Percentiles rank a stretch among this genome's conserved stretches.
These are phyloP conservation scores for Microascus cirrosus DNA, from an alignment of 2,329 filamentous ascomycete genomes.

Conservation along the genomic window DNA sequence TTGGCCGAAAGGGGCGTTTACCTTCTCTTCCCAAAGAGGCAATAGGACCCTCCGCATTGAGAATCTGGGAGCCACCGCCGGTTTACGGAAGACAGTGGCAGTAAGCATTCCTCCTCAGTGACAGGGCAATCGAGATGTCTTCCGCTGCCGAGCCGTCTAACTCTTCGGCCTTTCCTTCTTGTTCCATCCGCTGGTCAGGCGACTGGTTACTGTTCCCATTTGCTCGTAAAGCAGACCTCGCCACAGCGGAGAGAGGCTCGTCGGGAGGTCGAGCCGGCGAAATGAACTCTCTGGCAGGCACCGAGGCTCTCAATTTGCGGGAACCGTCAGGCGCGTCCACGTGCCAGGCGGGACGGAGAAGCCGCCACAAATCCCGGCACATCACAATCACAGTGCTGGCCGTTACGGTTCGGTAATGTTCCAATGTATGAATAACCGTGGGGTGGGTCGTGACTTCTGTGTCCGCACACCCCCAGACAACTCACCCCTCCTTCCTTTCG, in stretches of 20 bases:
- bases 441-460: neutral
- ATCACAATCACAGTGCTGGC: conserved; percentile 2
- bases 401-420: conserved; percentile 1
- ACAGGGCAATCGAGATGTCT: neutral
- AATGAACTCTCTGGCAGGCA: neutral
- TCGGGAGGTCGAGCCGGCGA: neutral
- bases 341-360: conserved; percentile 4
- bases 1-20: neutral
- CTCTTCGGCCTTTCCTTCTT: neutral
- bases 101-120: neutral
- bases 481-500: neutral
- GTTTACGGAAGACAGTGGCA: neutral
- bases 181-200: neutral
- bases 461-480: neutral
- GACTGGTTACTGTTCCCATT: neutral
- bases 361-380: conserved; percentile 1
- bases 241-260: neutral
- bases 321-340: neutral
- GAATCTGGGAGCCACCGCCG: neutral
- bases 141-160: neutral
- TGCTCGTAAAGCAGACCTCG: neutral
- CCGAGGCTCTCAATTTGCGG: neutral
- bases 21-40: neutral
- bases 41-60: neutral
- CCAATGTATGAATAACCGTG: neutral